Percentiles rank a stretch among this genome's conserved stretches.
phyloP scores from a whole-genome alignment of 225 moss, liverwort and hornwort species.

The Asterella californica region DNA sequence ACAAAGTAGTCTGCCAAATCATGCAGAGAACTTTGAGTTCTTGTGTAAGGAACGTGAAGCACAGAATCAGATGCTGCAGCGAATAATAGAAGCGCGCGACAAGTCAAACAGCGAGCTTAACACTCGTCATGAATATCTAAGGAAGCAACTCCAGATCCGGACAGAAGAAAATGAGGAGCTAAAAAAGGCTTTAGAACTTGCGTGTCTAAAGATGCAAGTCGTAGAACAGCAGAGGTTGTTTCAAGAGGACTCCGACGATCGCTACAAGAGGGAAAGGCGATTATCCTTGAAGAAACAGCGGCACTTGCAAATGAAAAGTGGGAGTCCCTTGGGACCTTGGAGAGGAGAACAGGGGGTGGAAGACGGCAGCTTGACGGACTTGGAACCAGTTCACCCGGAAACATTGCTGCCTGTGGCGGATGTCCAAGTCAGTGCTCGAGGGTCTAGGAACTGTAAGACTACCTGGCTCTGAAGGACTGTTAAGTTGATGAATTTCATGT shows the following conservation, averaged over 20 bases:
- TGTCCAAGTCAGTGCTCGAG: not conserved
- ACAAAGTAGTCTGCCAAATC: not conserved
- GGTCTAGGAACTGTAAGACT: not conserved
- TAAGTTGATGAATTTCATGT: not conserved
- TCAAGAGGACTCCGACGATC: constrained; percentile 20
- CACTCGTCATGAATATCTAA: constrained; percentile 14
- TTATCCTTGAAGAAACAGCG: constrained; percentile 8
- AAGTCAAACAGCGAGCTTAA: constrained; percentile 24
- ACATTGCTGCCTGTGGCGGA: not conserved
- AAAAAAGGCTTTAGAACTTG: constrained; percentile 12
- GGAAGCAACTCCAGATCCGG: constrained; percentile 34
- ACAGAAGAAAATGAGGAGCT: constrained; percentile 30
- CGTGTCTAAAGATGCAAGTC: constrained; percentile 14
- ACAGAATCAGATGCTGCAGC: constrained; percentile 39
- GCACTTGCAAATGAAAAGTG: not conserved
- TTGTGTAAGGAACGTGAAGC: constrained; percentile 27
- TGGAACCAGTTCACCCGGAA: not conserved
- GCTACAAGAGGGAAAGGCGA: not conserved
- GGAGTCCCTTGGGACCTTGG: constrained; percentile 3
- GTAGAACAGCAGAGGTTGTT: constrained; percentile 10
- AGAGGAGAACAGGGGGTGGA: constrained; percentile 3
- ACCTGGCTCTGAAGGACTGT: not conserved
- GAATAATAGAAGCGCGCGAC: constrained; percentile 22
- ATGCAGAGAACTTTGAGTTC: constrained; percentile 35
- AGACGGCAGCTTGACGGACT: not conserved